These are phyloP conservation scores for Leonotis leonurus DNA, from an alignment of 257 asterid genomes.

Conservation along the genomic window DNA sequence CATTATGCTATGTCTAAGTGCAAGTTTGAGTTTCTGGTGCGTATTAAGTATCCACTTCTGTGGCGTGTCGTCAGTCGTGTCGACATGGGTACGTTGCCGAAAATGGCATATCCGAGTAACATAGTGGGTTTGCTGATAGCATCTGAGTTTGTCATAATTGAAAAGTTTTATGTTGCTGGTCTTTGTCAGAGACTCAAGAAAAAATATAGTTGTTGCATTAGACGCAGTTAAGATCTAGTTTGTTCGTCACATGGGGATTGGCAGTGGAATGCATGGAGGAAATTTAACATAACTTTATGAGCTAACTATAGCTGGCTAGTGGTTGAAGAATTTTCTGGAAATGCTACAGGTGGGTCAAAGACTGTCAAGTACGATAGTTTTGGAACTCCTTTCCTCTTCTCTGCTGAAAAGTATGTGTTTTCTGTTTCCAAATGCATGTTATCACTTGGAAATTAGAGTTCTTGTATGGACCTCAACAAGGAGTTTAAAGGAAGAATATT, in stretches of 20 bases:
- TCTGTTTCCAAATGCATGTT: neutral
- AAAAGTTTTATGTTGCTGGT: too few species aligned
- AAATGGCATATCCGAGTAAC: too few species aligned
- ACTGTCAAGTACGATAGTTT: neutral
- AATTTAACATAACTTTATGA: neutral
- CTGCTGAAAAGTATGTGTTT: neutral
- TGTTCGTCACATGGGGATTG: conserved; percentile 9
- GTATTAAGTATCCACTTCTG: too few species aligned
- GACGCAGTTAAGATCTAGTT: conserved; percentile 4
- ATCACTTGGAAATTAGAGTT: neutral
- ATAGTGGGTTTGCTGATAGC: too few species aligned
- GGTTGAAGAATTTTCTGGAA: neutral
- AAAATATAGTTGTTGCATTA: neutral
- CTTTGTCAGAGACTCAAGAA: too few species aligned
- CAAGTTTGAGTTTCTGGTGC: too few species aligned
- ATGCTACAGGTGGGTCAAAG: neutral
- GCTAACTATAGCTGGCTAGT: neutral
- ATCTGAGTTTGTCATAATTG: too few species aligned
- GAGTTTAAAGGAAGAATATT: neutral
- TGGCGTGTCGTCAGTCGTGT: too few species aligned
- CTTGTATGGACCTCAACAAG: neutral
- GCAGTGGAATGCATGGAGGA: neutral
- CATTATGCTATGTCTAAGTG: too few species aligned
- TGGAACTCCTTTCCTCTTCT: neutral
- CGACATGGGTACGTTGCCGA: too few species aligned